A percentile compares a stretch with the other conserved stretches of the same genome.
phyloP scores from a whole-genome alignment of 371 early-diverging fungal genomes.

The Saksenaea oblongispora region DNA sequence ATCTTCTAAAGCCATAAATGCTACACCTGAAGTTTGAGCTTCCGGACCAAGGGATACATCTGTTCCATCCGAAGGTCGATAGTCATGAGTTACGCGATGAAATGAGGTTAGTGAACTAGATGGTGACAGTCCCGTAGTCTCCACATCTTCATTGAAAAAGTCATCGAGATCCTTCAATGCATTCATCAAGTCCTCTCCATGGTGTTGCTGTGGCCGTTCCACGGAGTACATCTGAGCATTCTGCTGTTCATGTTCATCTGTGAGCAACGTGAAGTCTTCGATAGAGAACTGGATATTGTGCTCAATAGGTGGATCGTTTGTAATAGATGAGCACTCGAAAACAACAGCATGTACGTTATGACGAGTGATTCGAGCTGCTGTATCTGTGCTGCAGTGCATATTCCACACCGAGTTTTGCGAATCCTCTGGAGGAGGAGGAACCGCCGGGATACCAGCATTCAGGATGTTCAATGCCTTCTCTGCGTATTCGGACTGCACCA shows the following conservation, averaged over 20 bases:
- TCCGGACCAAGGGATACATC: not conserved
- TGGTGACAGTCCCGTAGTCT: conserved; percentile 25
- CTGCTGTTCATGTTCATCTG: conserved; percentile 28
- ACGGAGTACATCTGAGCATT: not conserved
- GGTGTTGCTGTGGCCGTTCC: conserved; percentile 8
- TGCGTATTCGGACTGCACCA: conserved; percentile 67
- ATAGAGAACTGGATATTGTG: conserved; percentile 50
- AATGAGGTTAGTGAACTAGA: conserved; percentile 12
- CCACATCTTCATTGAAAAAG: conserved; percentile 59
- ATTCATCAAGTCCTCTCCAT: conserved; percentile 55
- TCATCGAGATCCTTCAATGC: conserved; percentile 62
- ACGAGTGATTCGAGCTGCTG: conserved; percentile 39
- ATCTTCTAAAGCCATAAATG: conserved; percentile 1
- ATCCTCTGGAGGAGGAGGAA: conserved; percentile 12
- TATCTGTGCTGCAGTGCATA: conserved; percentile 3
- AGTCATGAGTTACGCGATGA: conserved; percentile 7
- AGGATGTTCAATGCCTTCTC: conserved; percentile 70
- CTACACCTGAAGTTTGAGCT: conserved; percentile 1
- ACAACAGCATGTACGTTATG: conserved; percentile 57
- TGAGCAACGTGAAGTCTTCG: conserved; percentile 48
- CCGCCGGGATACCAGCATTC: conserved; percentile 62
- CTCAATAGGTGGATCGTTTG: conserved; percentile 42
- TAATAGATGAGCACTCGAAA: conserved; percentile 49
- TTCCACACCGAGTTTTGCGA: not conserved
- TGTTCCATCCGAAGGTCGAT: not conserved